These are phyloP conservation scores for Mortierella sp. DNA, from an alignment of 371 early-diverging fungal species.

Conservation along the genomic window DNA sequence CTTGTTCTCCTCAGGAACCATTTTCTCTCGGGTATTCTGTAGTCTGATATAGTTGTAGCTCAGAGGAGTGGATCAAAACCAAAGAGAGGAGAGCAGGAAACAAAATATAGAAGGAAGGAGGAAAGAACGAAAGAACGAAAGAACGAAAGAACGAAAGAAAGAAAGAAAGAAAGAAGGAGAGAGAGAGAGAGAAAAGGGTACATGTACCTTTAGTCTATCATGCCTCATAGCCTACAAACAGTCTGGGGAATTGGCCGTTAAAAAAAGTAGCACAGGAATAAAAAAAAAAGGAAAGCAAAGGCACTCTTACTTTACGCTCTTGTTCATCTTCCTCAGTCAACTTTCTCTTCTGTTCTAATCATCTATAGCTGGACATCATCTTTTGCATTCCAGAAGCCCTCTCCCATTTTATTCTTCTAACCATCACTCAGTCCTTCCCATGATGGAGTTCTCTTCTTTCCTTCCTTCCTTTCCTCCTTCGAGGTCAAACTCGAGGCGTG, in stretches of 20 bases:
- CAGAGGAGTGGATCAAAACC: too few relatives aligned
- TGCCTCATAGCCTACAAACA: too few relatives aligned
- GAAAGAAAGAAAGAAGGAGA: conserved; percentile 3
- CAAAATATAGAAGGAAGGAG: neutral
- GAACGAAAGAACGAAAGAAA: conserved; percentile 11
- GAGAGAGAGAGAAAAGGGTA: neutral
- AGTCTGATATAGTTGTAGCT: too few relatives aligned
- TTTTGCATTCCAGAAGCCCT: neutral
- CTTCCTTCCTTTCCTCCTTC: conserved; percentile 54
- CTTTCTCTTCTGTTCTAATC: neutral
- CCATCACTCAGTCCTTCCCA: neutral
- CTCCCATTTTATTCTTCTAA: neutral
- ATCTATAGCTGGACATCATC: neutral
- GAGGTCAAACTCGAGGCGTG: conserved; percentile 44
- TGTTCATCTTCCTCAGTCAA: neutral
- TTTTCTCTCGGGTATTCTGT: too few relatives aligned
- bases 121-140: conserved; percentile 8
- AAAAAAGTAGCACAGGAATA: neutral
- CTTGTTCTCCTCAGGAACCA: too few relatives aligned
- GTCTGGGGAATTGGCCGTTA: too few relatives aligned
- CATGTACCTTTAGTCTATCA: neutral
- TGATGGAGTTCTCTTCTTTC: conserved; percentile 54
- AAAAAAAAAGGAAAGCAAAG: neutral
- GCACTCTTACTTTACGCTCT: neutral
- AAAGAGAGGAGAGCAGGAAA: conserved; percentile 8